Percentiles rank a stretch among this genome's conserved stretches.
Evolutionary conservation across 1,139 yeast genomes (phyloP).

Genomic region (Zhuliangozyma blackwelliae): DNA sequence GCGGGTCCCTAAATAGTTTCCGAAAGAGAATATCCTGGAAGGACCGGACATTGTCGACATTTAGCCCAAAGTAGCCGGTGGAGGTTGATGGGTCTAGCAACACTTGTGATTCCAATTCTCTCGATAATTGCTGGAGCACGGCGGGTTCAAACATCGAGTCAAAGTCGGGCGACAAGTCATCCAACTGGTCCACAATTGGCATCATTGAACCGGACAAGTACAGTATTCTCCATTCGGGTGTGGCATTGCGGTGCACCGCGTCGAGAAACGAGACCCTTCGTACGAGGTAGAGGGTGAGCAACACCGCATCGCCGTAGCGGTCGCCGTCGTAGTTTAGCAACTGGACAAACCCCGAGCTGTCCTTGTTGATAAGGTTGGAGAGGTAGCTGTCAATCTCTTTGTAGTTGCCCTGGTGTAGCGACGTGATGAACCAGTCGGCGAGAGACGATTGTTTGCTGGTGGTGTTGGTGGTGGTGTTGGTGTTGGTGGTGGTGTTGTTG

Average conservation of each 20-base stretch:
- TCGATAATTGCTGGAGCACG: constrained; percentile 13
- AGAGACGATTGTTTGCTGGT: too few species aligned
- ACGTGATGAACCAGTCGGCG: constrained; percentile 22
- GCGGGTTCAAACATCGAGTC: constrained; percentile 3
- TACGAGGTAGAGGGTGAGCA: constrained; percentile 22
- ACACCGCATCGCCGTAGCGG: constrained; percentile 9
- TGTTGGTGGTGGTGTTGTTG: constrained; percentile 5
- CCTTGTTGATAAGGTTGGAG: constrained; percentile 2
- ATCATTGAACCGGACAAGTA: constrained; percentile 24
- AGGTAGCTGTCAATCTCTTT: constrained; percentile 13
- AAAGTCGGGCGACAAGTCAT: constrained; percentile 10
- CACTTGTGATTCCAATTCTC: constrained; percentile 26
- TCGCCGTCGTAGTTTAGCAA: constrained; percentile 7
- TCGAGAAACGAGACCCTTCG: constrained; percentile 17
- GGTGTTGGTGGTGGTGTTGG: constrained; percentile 5
- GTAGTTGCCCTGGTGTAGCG: constrained; percentile 22
- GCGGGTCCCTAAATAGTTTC: constrained; percentile 7
- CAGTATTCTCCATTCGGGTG: constrained; percentile 11
- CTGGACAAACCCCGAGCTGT: constrained; percentile 5
- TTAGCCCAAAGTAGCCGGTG: neutral
- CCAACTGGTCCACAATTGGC: constrained; percentile 20
- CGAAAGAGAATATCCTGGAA: constrained; percentile 2
- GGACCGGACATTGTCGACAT: neutral
- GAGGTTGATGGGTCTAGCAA: constrained; percentile 12
- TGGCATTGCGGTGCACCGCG: constrained; percentile 4